These are phyloP conservation scores for Dovyalis caffra DNA, from an alignment of 345 rosid genomes.

Conservation along the genomic window DNA sequence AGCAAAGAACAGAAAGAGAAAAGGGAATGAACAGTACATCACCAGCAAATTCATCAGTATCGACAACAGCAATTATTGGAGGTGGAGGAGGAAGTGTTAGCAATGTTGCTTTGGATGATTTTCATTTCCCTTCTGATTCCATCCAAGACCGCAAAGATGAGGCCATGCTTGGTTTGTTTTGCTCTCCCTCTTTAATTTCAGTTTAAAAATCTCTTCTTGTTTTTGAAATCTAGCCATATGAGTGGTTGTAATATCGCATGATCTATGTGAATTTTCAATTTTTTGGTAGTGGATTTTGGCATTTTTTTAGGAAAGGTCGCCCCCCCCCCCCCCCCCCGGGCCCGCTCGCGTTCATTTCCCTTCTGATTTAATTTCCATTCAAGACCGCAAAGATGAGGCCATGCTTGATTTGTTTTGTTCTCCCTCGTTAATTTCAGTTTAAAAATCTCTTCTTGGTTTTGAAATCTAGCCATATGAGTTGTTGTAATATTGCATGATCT, in stretches of 20 bases:
- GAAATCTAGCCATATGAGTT: background rate
- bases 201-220: background rate
- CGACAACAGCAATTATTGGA: constrained; percentile 67
- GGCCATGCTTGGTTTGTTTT: constrained; percentile 49
- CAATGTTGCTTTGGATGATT: constrained; percentile 58
- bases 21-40: constrained; percentile 62
- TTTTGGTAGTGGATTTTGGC: too few species aligned
- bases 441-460: background rate
- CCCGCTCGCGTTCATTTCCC: too few species aligned
- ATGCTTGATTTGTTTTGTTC: constrained; percentile 40
- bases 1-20: background rate
- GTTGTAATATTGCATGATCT: background rate
- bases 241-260: background rate
- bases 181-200: background rate
- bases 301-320: too few species aligned
- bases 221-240: background rate
- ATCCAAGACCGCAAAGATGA: constrained; percentile 63
- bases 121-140: constrained; percentile 61
- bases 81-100: constrained; percentile 56
- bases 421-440: background rate
- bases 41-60: constrained; percentile 66
- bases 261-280: background rate
- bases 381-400: constrained; percentile 62
- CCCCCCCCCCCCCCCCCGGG: too few species aligned
- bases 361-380: constrained; percentile 58